A percentile compares a stretch with the other conserved stretches of the same genome.
Conservation (phyloP, 345 rosid genomes). For the Hibiscus tridactylites region DNA sequence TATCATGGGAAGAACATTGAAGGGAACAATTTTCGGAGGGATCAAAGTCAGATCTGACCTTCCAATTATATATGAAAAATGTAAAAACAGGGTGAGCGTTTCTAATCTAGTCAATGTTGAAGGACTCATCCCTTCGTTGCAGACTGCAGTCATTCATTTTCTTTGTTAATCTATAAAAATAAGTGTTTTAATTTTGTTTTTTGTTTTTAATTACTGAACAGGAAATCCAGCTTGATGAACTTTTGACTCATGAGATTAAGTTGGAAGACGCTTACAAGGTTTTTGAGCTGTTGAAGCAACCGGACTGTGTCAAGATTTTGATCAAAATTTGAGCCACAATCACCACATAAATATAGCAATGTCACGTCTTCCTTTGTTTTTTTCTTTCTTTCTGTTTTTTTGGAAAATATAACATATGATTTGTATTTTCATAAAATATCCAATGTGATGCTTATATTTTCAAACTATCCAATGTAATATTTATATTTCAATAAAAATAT, state of each 20-base stretch:
- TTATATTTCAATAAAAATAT: no score
- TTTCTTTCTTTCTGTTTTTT: neutral
- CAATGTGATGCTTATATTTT: no score
- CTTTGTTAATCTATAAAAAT: neutral
- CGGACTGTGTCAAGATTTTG: conserved; percentile 32
- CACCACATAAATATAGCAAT: neutral
- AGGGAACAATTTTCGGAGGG: conserved; percentile 58
- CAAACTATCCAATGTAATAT: no score
- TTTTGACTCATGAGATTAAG: conserved; percentile 41
- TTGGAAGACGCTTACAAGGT: conserved; percentile 41
- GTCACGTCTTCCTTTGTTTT: neutral
- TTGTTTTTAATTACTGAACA: neutral
- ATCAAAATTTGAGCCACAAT: conserved; percentile 20
- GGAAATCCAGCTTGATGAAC: conserved; percentile 45
- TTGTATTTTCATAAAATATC: no score
- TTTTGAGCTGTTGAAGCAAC: conserved; percentile 24
- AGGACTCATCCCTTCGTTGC: no score
- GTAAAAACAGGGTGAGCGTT: conserved; percentile 17
- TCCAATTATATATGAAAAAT: neutral
- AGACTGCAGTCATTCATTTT: no score
- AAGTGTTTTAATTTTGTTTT: neutral
- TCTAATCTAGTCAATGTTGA: no score
- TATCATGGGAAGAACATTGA: conserved; percentile 38
- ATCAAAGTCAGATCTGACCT: conserved; percentile 21
- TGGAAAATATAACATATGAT: neutral